Evolutionary conservation across 805 yeast species (phyloP).

Genomic region (Barnettozyma salicaria): DNA sequence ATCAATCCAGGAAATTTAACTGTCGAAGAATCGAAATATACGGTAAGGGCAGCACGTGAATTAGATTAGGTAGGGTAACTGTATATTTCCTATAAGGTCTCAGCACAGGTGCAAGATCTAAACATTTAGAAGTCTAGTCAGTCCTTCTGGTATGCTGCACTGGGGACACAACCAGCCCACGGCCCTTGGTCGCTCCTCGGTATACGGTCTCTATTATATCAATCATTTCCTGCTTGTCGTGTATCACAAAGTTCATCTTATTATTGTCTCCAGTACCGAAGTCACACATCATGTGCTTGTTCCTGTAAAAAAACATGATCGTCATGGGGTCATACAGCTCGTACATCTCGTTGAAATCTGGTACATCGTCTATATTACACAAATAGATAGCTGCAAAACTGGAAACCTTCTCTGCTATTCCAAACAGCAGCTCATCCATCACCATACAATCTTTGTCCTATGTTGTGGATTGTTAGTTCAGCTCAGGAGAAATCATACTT

Average conservation of each 20-base stretch:
- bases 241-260: conserved; percentile 75
- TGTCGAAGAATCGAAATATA: too few species aligned
- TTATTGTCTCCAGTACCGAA: conserved; percentile 98
- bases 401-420: conserved; percentile 74
- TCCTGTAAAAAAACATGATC: conserved; percentile 87
- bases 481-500: background rate
- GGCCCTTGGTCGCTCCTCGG: conserved; percentile 88
- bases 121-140: background rate
- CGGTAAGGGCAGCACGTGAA: too few species aligned
- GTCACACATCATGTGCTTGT: conserved; percentile 97
- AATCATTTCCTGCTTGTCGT: conserved; percentile 81
- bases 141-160: conserved; percentile 24
- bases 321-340: conserved; percentile 87
- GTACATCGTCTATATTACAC: conserved; percentile 84
- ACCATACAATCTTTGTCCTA: conserved; percentile 70
- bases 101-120: background rate
- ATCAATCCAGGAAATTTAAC: too few species aligned
- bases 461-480: conserved; percentile 1
- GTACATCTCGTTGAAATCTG: conserved; percentile 86
- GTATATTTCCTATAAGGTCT: too few species aligned
- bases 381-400: conserved; percentile 85
- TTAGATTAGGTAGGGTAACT: background rate
- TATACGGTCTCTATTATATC: conserved; percentile 87
- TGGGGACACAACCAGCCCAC: conserved; percentile 86
- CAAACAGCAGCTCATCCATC: conserved; percentile 82